Evolutionary conservation across 306 rosid genomes (phyloP), one percentile per base, ranked within the genome.

Genomic region (Casuarina equisetifolia): DNA sequence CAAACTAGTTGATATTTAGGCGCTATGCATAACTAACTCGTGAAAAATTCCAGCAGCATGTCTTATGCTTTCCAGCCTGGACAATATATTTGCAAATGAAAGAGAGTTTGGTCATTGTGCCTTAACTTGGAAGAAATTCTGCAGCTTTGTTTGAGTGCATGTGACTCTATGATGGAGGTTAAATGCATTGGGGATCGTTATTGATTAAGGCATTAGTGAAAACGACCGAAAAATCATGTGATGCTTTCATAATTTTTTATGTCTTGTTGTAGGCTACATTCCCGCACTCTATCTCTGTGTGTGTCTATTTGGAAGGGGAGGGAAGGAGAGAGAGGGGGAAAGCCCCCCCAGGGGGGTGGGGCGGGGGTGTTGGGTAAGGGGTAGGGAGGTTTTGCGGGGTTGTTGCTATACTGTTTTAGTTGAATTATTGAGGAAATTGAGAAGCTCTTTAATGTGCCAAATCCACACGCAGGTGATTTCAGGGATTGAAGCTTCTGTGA

Each of bases 401-500:
- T 25, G 32, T 25, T 25, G 32, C 46, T 8, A 19, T 0, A 5
- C 6, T 3, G 32, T 19, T 17, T 43, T 35, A 20, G 63, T 53
- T 8, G 25, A 53, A 10, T 48, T 79, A 19, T 36, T 71, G 10
- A 52, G 69, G 8, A 69, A 58, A 52, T 35, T 12, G 10, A 73
- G 45, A 64, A 73, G 74, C 42, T 66, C 20, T 36, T 15, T 45
- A 40, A 77, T 64, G 46, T 48, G 53, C 2, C 44, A 70, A 76
- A 78, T 53, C 9, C 25, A n/a, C 73, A 1, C 78, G 51, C 79
- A 92, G 98, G 98, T 92, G 39, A 92, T 94, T 80, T 78, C 81
- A 36, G 98, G 97, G 75, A 89, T 94, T 67, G 93, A 92, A 66
- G 82, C 88, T 51, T 93, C 95, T 76, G 95, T 94, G 77, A 86